Conservation (phyloP, 495 filamentous ascomycete genomes). For the Trichoderma erinaceum region DNA sequence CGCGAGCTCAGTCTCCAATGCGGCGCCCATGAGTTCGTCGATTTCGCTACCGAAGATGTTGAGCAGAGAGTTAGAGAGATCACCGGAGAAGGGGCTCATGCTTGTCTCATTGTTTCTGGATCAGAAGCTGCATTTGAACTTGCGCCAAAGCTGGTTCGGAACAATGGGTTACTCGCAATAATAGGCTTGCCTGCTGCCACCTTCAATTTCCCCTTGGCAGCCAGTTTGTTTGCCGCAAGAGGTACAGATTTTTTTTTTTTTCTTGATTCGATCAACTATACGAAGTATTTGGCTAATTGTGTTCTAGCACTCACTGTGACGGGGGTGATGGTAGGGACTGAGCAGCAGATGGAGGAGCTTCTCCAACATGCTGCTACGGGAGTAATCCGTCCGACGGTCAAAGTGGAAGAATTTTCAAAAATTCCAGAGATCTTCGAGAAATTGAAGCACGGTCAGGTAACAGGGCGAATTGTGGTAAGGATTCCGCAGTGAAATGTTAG, state of each 20-base stretch:
- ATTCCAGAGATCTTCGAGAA: constrained; percentile 8
- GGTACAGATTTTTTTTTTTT: not conserved
- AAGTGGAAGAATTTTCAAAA: constrained; percentile 5
- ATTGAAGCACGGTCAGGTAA: not conserved
- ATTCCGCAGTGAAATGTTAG: constrained; percentile 10
- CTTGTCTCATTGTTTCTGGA: constrained; percentile 43
- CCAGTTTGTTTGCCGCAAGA: constrained; percentile 9
- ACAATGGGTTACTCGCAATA: not conserved
- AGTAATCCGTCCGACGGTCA: not conserved
- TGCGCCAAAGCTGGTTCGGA: constrained; percentile 14
- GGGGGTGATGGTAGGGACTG: not conserved
- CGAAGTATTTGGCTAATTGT: not conserved
- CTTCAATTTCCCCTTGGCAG: constrained; percentile 14
- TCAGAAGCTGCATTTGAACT: constrained; percentile 13
- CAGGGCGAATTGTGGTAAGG: constrained; percentile 15
- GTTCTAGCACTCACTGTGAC: not conserved
- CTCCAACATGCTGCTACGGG: constrained; percentile 6
- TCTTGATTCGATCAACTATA: not conserved
- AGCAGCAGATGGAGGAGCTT: constrained; percentile 12
- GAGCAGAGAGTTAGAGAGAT: constrained; percentile 45
- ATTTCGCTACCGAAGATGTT: constrained; percentile 48
- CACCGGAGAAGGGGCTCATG: constrained; percentile 55
- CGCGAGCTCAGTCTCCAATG: constrained; percentile 48
- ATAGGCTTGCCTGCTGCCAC: constrained; percentile 4
- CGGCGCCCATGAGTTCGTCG: constrained; percentile 55